Base-by-base conservation (phyloP, 2,329 filamentous ascomycete species). In the Zymoseptoria pseudotritici region DNA sequence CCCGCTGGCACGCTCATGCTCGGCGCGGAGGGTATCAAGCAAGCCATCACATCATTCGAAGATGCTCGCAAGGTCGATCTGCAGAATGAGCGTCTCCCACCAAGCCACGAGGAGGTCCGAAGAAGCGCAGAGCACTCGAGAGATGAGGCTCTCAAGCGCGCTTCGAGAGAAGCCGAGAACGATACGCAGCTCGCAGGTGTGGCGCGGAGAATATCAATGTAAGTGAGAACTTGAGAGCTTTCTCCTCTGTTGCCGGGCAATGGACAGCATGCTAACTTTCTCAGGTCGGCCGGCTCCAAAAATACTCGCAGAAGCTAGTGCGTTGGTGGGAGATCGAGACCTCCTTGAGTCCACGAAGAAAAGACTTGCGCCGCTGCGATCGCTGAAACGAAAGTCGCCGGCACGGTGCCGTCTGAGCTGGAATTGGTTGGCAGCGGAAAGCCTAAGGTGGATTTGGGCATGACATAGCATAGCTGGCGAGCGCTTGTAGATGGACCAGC, bases 1-100 rank as follows among this genome's bases (percentile, higher is more conserved):
- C 94, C 94, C 1, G 91, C 92, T 6, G 94, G 94, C 60, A 99
- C 94, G 5, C 86, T 99, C 63, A 97, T 99, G 94, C 84, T 97
- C 57, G 94, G 94, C 61, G 93, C 94, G 0, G 94, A 99, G 77
- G 94, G 94, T 61, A 97, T 97, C 80, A 99, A 97, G 82, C 92
- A 97, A 71, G 94, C 94, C 36, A 99, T 99, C 70, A 93, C 86
- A 76, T 95, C 86, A 68, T 99, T 99, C 67, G 94, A 99, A 74
- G 94, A 99, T 75, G 94, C 94, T 17, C 84, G 91, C 64, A 97
- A 97, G 81, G 92, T 99, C 54, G 94, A 99, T 78, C 72, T 97
- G 64, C 92, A 97, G 78, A 99, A 99, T 75, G 94, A 99, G 78
- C 85, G 91, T 64, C 81, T 99, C 65, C 94, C 94, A 55, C 94